Conservation (phyloP, 2,329 filamentous ascomycete species). For the Fusarium pseudocircinatum region DNA sequence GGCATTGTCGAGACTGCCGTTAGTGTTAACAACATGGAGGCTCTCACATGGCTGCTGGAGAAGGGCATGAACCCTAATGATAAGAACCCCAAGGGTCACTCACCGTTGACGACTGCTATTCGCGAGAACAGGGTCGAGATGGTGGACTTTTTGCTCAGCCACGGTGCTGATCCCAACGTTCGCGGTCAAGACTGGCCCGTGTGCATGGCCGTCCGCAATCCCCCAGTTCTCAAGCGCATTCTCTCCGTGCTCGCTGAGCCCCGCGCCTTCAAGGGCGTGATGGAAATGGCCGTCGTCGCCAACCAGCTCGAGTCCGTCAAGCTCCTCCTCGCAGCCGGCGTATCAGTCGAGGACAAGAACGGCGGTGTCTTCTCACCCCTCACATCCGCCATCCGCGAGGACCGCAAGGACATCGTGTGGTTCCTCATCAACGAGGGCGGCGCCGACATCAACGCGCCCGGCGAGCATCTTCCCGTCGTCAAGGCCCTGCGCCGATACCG, state of each 20-base stretch:
- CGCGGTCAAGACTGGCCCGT: slow-evolving; percentile 77
- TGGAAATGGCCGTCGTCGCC: slow-evolving; percentile 74
- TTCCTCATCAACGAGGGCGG: slow-evolving; percentile 70
- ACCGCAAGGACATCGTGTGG: slow-evolving; percentile 66
- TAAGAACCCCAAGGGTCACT: slow-evolving; percentile 64
- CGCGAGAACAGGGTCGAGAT: slow-evolving; percentile 67
- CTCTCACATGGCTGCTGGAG: slow-evolving; percentile 68
- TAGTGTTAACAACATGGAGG: slow-evolving; percentile 68
- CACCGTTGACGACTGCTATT: slow-evolving; percentile 73
- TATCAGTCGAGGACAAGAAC: slow-evolving; percentile 76
- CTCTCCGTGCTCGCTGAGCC: slow-evolving; percentile 66
- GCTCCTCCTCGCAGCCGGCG: slow-evolving; percentile 69
- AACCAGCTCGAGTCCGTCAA: slow-evolving; percentile 74
- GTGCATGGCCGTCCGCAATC: slow-evolving; percentile 72
- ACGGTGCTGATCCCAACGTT: slow-evolving; percentile 69
- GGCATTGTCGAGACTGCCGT: slow-evolving; percentile 74
- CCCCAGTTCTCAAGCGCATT: slow-evolving; percentile 67
- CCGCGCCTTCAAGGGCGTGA: slow-evolving; percentile 70
- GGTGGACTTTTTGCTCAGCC: slow-evolving; percentile 65
- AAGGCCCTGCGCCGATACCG: slow-evolving; percentile 71
- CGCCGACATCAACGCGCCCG: slow-evolving; percentile 72
- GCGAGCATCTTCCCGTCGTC: slow-evolving; percentile 76
- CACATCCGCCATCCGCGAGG: slow-evolving; percentile 73
- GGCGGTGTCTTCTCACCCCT: slow-evolving; percentile 77
- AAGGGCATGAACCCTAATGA: slow-evolving; percentile 70